Evolutionary conservation across 306 rosid genomes (phyloP), one percentile per base, ranked within the genome.

Genomic region (Acacia crassicarpa): DNA sequence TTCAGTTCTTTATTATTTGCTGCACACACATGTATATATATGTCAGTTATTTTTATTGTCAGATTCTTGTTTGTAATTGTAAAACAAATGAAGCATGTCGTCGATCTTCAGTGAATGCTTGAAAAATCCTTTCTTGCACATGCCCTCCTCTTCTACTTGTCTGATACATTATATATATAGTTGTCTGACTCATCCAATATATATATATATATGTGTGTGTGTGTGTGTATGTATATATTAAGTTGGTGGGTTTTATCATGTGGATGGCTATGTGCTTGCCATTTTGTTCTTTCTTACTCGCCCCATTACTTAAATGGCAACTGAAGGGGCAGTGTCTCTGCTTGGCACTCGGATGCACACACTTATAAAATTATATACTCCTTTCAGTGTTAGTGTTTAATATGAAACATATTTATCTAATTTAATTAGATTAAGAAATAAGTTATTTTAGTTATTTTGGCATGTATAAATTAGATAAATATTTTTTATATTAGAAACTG

Each of bases 61-160:
- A 23, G 79, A 81, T 85, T 54, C 81, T 85, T 83, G 80, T 70
- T 48, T 84, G 23, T 74, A 66, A 38, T 38, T 68, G 67, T 49
- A 72, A 83, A 72, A 86, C 82, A 79, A 77, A 61, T 35, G 76
- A 71, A 78, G 61, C 22, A 74, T 51, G 17, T 75, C 79, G 94
- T 89, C 97, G 76, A 61, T 71, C 80, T 91, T 84, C 89, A 88
- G 78, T 89, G 91, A 82, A 79, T 85, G 49, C 84, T 69, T 88
- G 20, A 56, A 77, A 84, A 41, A 79, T 75, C 74, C 69, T 85
- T 85, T 68, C 56, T 56, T 78, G 75, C 92, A 90, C 92, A 84
- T 88, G 97, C 83, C 84, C 48, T 68, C 86, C 80, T 84, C 88
- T 75, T 79, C 78, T 20, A 22, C 15, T 51, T 88, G 87, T 86